Base-by-base conservation (phyloP, 306 rosid species). In the Sicyos baderoa region DNA sequence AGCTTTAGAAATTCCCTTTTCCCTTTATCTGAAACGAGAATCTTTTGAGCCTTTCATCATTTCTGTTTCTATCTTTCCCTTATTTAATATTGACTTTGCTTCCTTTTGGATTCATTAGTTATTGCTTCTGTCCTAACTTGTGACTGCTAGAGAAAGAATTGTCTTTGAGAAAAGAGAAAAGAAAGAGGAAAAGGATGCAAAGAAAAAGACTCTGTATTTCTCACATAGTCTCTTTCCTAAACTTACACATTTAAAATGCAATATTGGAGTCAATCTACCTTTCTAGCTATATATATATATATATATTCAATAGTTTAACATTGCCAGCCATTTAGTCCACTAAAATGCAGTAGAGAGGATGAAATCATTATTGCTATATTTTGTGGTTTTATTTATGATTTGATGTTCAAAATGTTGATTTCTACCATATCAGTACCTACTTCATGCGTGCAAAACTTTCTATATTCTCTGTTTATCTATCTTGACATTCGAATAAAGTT, bases 11-110 rank as follows among this genome's bases (percentile, higher is more conserved):
- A 67, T 23, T 49, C 72, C 45, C 21, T 49, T 67, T 67, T 67
- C 10, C 37, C 57, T 67, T 67, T 67, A 3, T 67, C 45, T 67
- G 44, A 67, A 67, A 49, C 56, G 16, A 48, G 72, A 67, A 67
- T 67, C 72, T 67, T 67, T 63, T 14, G 19, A 67, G 57, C 57
- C 45, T 67, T 67, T 67, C 72, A 67, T 67, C 72, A 67, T 67
- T 48, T 25, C 71, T 67, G 49, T 67, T 25, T 15, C 44, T 67
- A 21, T 23, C 37, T 48, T 9, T 40, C 72, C 44, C 57, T 14
- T 49, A 49, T 67, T 48, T 25, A 67, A 67, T 67, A 47, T 49
- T 67, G 72, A 67, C 44, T 67, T 67, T 3, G 69, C 57, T 49
- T 67, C 54, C 72, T 67, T 67, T 67, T 50, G 54, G 72, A 48